Conservation (phyloP, 2,329 filamentous ascomycete genomes). For the Clarireedia monteithiana region DNA sequence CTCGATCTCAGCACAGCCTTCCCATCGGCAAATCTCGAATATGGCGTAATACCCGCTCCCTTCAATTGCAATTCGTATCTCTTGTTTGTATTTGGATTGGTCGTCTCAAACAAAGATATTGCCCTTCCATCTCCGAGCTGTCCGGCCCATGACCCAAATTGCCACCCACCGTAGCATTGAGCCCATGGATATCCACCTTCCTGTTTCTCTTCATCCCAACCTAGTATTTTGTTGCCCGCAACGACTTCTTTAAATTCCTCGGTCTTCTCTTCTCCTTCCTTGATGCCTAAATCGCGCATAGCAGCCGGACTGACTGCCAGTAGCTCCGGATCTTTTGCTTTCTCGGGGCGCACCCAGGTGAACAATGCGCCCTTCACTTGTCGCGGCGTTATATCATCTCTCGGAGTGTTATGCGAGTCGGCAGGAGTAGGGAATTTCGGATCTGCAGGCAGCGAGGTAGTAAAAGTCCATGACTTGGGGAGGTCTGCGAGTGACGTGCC, state of each 20-base stretch:
- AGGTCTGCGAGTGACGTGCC: constrained; percentile 41
- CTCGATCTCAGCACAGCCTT: constrained; percentile 88
- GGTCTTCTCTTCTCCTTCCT: constrained; percentile 56
- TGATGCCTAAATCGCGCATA: constrained; percentile 73
- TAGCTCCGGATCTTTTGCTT: constrained; percentile 64
- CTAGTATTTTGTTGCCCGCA: constrained; percentile 74
- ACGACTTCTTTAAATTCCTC: constrained; percentile 71
- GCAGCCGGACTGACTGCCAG: constrained; percentile 74
- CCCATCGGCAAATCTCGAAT: constrained; percentile 92
- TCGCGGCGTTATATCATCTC: constrained; percentile 69
- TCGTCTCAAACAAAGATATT: constrained; percentile 88
- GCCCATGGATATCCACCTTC: constrained; percentile 90
- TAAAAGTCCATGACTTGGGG: constrained; percentile 59
- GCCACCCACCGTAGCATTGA: constrained; percentile 87
- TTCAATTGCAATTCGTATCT: constrained; percentile 92
- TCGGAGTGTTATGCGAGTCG: constrained; percentile 71
- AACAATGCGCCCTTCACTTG: constrained; percentile 80
- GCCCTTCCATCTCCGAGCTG: constrained; percentile 92
- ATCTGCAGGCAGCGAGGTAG: constrained; percentile 66
- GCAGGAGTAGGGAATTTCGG: constrained; percentile 70
- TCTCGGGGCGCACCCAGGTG: constrained; percentile 82
- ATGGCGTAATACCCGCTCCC: constrained; percentile 86
- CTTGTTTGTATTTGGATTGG: constrained; percentile 60
- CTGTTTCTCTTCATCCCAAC: constrained; percentile 59
- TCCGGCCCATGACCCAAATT: constrained; percentile 84